These are phyloP conservation scores for Melocanna baccifera DNA, from an alignment of 176 grass and related monocot genomes.

Conservation along the genomic window DNA sequence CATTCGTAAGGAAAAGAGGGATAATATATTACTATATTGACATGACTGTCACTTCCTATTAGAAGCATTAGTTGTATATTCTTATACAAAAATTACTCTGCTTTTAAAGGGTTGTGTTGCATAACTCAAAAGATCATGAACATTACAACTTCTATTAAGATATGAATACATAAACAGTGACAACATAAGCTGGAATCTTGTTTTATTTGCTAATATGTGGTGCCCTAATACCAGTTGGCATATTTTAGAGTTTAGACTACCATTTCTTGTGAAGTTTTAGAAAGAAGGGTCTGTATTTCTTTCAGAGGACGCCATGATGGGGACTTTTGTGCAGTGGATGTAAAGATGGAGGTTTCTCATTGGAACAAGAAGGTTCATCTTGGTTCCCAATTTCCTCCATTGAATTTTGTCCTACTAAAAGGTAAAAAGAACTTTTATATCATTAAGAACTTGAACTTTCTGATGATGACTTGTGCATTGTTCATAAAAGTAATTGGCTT, in stretches of 20 bases:
- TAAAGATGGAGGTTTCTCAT: conserved; percentile 85
- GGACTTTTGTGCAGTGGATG: conserved; percentile 81
- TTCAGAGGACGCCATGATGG: conserved; percentile 77
- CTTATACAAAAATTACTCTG: neutral
- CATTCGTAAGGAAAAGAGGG: conserved; percentile 80
- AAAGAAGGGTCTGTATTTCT: conserved; percentile 13
- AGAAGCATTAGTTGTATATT: neutral
- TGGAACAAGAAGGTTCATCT: conserved; percentile 90
- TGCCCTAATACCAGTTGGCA: neutral
- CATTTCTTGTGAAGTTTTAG: neutral
- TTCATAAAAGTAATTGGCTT: too few relatives aligned
- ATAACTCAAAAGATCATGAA: neutral
- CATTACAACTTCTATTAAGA: neutral
- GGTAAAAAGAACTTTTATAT: conserved; percentile 44
- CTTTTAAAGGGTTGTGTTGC: neutral
- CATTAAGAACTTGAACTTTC: neutral
- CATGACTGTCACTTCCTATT: neutral
- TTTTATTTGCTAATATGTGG: conserved; percentile 1
- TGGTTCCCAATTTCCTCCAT: conserved; percentile 57
- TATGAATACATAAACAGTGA: neutral
- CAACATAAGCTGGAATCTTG: neutral
- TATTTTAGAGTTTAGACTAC: conserved; percentile 12
- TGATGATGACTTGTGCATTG: neutral
- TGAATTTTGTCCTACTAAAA: conserved; percentile 88
- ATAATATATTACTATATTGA: conserved; percentile 39